Evolutionary conservation across 257 asterid genomes (phyloP), one percentile per base, ranked within the genome.

Genomic region (Nicotiana tomentosiformis): DNA sequence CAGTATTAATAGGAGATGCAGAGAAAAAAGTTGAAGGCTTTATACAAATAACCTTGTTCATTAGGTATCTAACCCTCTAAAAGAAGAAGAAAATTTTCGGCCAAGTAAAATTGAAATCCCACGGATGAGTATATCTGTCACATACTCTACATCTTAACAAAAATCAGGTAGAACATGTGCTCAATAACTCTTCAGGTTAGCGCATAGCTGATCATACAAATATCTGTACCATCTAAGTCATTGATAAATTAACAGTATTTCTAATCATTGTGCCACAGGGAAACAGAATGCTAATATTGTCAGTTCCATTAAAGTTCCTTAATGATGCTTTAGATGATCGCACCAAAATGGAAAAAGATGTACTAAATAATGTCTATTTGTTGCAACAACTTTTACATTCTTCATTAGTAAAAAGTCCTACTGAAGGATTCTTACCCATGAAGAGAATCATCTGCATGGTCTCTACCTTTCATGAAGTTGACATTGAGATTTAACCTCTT

Each of bases 381-480:
- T 60, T 0, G 2, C 6, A 49, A 72, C 35, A 0, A 0, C 18
- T 37, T 70, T 18, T 72, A 49, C 46, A 3, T 46, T 70, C 78
- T 70, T 70, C 33, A 60, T 33, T 78, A 2, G 20, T 8, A 51
- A 33, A 56, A 77, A 11, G 62, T 83, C 61, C 66, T 61, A 10
- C 20, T 53, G 12, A 77, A 84, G 77, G 80, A 66, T 61, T 20
- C 93, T 85, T 93, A 94, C 99, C 97, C 90, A 43, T 90, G 95
- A 86, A 96, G 93, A 85, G 97, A 92, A 92, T 93, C 98, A 84
- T 96, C 97, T 4, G 97, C 97, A 77, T 96, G 99, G 85, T 96
- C 99, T 90, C 98, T 92, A 83, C 98, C 99, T 87, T 90, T 96
- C 98, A 92, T 88, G 39, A 96, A 96, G 89, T 91, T 95, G 87